Percentiles rank a stretch among this genome's conserved stretches.
Evolutionary conservation across 768 basidiomycete genomes (phyloP).

Genomic region (Cystobasidium onofrii): DNA sequence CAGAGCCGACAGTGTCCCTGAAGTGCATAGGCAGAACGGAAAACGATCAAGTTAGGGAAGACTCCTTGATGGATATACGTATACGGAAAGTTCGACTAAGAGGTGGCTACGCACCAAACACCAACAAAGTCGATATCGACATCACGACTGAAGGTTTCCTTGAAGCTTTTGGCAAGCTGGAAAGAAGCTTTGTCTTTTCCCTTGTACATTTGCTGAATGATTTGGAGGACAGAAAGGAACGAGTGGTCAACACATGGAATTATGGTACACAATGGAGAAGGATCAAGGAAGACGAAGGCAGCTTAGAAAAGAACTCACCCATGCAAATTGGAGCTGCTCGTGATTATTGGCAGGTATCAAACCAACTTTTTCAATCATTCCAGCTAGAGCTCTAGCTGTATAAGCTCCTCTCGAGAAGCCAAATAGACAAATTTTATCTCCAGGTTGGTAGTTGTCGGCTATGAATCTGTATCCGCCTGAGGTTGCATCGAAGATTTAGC

Average conservation of each 20-base stretch:
- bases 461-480: slow-evolving; percentile 14
- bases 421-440: slow-evolving; percentile 16
- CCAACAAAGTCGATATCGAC: slow-evolving; percentile 19
- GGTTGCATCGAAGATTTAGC: too few relatives aligned
- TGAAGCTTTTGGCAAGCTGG: not conserved
- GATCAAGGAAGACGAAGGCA: too few relatives aligned
- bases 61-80: not conserved
- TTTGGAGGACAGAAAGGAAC: too few relatives aligned
- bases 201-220: not conserved
- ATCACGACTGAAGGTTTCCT: slow-evolving; percentile 3
- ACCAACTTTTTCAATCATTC: slow-evolving; percentile 24
- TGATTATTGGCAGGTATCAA: not conserved
- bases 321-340: not conserved
- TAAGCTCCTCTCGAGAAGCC: slow-evolving; percentile 26
- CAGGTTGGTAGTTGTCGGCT: slow-evolving; percentile 3
- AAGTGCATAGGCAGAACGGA: not conserved
- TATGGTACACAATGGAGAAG: too few relatives aligned
- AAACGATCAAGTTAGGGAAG: too few relatives aligned
- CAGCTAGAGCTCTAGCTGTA: slow-evolving; percentile 15
- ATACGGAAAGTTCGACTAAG: not conserved
- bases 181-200: not conserved
- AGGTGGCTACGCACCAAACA: not conserved
- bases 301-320: slow-evolving; percentile 1
- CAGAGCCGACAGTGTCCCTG: slow-evolving; percentile 12
- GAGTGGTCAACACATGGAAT: too few relatives aligned